phyloP scores from a whole-genome alignment of 1,284 basidiomycete genomes.

The Cryptococcus depauperatus region DNA sequence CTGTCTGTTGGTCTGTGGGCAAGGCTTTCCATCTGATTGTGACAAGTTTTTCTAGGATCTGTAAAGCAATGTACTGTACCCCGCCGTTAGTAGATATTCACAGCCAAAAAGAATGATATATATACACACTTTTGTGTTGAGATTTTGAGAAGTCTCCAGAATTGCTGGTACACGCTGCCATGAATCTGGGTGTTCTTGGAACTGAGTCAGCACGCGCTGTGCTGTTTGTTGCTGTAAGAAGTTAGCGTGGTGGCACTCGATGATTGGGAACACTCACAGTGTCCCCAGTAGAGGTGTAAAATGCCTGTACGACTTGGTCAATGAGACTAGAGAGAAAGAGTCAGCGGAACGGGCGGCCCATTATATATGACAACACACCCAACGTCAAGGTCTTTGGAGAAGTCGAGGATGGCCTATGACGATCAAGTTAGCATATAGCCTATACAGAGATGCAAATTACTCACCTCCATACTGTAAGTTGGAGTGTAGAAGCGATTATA shows the following conservation, averaged over 20 bases:
- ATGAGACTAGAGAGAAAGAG: conserved; percentile 51
- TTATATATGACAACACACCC: conserved; percentile 22
- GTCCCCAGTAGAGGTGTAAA: conserved; percentile 67
- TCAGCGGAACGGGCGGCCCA: background rate
- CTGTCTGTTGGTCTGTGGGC: conserved; percentile 86
- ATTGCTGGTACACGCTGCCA: conserved; percentile 97
- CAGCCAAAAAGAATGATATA: background rate
- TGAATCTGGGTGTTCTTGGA: conserved; percentile 94
- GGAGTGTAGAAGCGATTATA: too few relatives aligned
- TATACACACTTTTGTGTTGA: conserved; percentile 77
- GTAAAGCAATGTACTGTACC: conserved; percentile 77
- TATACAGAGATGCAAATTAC: too few relatives aligned
- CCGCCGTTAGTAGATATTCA: background rate
- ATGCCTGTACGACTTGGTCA: conserved; percentile 75
- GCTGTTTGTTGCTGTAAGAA: conserved; percentile 71
- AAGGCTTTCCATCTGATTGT: conserved; percentile 92
- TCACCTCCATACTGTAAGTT: too few relatives aligned
- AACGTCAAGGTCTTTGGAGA: conserved; percentile 77
- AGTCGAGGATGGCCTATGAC: conserved; percentile 70
- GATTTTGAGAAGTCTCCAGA: conserved; percentile 72
- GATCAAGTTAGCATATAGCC: background rate
- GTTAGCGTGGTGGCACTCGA: background rate
- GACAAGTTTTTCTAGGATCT: conserved; percentile 92
- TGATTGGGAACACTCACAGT: conserved; percentile 52
- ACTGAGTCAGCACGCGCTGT: conserved; percentile 83